These are phyloP conservation scores for Arthrinium puccinioides DNA, from an alignment of 2,329 filamentous ascomycete species.

Conservation along the genomic window DNA sequence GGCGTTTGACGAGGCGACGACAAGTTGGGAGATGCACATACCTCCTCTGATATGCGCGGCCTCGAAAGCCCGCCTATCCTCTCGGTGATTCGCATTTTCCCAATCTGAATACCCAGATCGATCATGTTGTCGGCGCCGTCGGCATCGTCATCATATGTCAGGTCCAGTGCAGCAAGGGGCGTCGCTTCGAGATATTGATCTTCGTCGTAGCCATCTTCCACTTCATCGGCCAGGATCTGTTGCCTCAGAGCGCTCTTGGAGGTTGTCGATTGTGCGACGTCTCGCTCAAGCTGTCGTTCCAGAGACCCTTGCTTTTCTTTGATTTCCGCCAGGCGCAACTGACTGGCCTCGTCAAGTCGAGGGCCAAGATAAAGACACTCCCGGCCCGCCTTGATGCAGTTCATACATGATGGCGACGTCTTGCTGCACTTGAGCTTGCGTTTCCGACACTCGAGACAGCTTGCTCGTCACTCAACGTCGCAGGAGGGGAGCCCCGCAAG, in stretches of 20 bases:
- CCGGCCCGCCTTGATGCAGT: constrained; percentile 49
- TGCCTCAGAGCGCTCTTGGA: constrained; percentile 23
- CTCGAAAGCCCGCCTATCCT: constrained; percentile 66
- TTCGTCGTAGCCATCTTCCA: constrained; percentile 52
- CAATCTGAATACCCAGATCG: constrained; percentile 65
- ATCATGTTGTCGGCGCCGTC: constrained; percentile 54
- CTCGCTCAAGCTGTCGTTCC: constrained; percentile 62
- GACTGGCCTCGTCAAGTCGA: constrained; percentile 60
- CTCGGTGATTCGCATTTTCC: constrained; percentile 67
- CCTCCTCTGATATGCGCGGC: constrained; percentile 64
- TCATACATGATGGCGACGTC: constrained; percentile 57
- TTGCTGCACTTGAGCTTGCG: constrained; percentile 77
- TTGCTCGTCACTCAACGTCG: too few relatives aligned
- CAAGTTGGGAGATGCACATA: constrained; percentile 21
- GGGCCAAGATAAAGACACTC: constrained; percentile 59
- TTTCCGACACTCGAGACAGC: constrained; percentile 46
- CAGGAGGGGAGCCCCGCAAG: too few relatives aligned
- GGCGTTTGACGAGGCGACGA: neutral
- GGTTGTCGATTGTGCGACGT: constrained; percentile 46
- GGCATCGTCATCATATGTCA: constrained; percentile 60
- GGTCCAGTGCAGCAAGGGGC: constrained; percentile 55
- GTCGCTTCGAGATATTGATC: constrained; percentile 54
- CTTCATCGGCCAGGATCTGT: constrained; percentile 38
- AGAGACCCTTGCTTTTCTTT: constrained; percentile 72
- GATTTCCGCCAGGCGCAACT: constrained; percentile 65